These are phyloP conservation scores for Uncinocarpus reesii DNA, from an alignment of 2,329 filamentous ascomycete genomes.

Conservation along the genomic window DNA sequence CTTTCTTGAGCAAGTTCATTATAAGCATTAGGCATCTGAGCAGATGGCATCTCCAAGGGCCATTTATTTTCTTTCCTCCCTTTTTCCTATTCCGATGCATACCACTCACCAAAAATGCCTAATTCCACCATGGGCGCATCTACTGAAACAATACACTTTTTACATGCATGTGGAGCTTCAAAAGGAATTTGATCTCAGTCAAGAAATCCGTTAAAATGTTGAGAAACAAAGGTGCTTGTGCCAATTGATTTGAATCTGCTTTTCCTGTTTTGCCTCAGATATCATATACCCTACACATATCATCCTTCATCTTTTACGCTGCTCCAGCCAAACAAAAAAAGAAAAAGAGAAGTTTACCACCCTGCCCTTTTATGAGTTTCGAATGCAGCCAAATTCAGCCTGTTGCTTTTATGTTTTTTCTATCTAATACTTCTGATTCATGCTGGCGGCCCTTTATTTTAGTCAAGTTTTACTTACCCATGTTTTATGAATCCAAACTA, in stretches of 20 bases:
- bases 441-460: background rate
- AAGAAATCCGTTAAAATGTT: background rate
- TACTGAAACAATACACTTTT: background rate
- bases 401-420: background rate
- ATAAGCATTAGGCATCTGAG: slow-evolving; percentile 1
- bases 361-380: background rate
- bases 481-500: too few relatives aligned
- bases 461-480: background rate
- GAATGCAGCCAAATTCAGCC: background rate
- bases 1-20: background rate
- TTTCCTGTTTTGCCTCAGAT: background rate
- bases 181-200: background rate
- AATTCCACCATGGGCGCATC: background rate
- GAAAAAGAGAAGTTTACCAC: background rate
- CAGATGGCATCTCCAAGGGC: background rate
- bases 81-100: background rate
- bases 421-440: background rate
- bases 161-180: background rate
- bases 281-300: slow-evolving; percentile 1
- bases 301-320: background rate
- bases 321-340: background rate
- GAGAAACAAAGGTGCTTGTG: background rate
- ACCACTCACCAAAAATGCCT: background rate
- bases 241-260: background rate
- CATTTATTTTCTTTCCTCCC: background rate